Conservation (phyloP, 345 rosid species). For the Aquilaria yunnanensis region DNA sequence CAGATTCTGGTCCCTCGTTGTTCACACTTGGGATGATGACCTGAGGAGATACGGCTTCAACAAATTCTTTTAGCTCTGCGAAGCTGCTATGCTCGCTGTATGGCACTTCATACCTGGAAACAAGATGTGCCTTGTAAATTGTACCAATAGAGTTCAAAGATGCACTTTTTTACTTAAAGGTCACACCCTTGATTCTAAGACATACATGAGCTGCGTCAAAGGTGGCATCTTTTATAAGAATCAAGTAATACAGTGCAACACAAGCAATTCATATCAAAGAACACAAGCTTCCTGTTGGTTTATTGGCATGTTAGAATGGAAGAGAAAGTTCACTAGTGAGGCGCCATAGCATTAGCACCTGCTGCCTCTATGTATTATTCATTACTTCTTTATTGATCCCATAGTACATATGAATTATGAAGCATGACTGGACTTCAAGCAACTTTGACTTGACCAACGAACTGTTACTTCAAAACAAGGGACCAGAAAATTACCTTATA, state of each 20-base stretch:
- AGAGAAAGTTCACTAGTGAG: too few species aligned
- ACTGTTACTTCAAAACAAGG: background rate
- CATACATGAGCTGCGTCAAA: background rate
- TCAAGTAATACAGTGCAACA: too few species aligned
- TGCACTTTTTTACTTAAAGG: background rate
- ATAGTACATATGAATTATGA: too few species aligned
- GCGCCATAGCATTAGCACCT: too few species aligned
- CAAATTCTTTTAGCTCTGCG: constrained; percentile 76
- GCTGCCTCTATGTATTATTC: too few species aligned
- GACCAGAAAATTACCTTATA: constrained; percentile 49
- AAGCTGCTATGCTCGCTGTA: constrained; percentile 94
- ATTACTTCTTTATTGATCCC: too few species aligned
- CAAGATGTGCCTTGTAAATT: background rate
- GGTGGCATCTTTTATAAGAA: too few species aligned
- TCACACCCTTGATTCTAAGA: background rate
- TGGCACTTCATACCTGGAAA: constrained; percentile 85
- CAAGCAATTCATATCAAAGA: too few species aligned
- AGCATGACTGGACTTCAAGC: too few species aligned
- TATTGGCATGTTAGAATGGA: too few species aligned
- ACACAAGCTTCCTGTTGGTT: too few species aligned
- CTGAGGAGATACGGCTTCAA: constrained; percentile 62
- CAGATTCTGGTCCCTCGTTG: constrained; percentile 72
- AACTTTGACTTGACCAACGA: too few species aligned
- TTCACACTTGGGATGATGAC: constrained; percentile 82
- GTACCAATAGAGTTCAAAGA: background rate